Evolutionary conservation across 1,139 yeast species (phyloP), one percentile per base, ranked within the genome.

Genomic region (Debaryomyces subglobosus): DNA sequence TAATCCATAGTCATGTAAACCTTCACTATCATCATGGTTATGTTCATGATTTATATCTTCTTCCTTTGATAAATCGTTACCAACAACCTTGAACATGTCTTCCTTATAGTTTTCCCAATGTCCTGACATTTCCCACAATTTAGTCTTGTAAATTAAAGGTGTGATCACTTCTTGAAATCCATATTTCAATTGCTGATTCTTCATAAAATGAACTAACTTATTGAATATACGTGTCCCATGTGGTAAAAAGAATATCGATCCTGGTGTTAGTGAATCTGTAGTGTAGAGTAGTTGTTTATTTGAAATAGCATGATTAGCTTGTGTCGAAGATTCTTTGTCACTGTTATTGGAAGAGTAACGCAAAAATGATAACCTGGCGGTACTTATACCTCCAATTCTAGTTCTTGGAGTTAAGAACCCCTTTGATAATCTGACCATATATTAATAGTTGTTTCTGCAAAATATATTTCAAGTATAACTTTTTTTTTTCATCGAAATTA

Each of bases 31-130:
- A 23, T 57, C 54, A 32, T 56, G 53, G 12, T 39, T 51, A 4
- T 53, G 49, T 35, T 61, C 63, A n/a, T 56, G 58, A 8, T 7
- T 21, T n/a, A 15, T n/a, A 8, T 44, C 39, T 12, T 64, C 70
- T 43, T 71, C 77, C 45, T 67, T 65, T 10, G 66, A 49, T 18
- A 57, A 43, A 51, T 76, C 81, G 50, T 79, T 71, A 2, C 85
- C 82, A 34, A 74, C 77, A 1, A 91, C 96, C 59, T 82, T 79
- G 63, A 92, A 94, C 99, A 94, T 94, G 67, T 94, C 97, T 39
- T 89, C 96, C 58, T 89, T 82, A 65, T 94, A 94, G 64, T 94
- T 94, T 21, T 86, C 89, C 97, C 97, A 94, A 68, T 94, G 99
- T 0, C 99, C 99, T 7, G 96, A 89, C 41, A 80, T 82, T 65